A percentile compares a stretch with the other conserved stretches of the same genome.
Conservation (phyloP, 2,329 filamentous ascomycete genomes). For the Berkeleyomyces rouxiae region DNA sequence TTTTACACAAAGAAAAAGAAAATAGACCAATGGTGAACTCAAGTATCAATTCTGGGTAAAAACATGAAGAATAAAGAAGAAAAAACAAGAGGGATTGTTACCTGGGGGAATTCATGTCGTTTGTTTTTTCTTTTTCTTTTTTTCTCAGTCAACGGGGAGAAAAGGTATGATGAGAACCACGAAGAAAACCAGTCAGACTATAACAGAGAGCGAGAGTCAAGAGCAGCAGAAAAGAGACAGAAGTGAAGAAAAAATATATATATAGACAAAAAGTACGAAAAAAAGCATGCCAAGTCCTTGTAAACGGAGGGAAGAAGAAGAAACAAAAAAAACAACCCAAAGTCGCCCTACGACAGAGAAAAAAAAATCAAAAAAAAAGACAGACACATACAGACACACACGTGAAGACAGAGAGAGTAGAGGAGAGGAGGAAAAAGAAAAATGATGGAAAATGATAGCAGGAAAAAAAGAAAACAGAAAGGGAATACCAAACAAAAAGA, state of each 20-base stretch:
- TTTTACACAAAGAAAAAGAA: too few species aligned
- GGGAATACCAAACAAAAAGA: not conserved
- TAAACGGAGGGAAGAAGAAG: not conserved
- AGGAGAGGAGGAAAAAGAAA: not conserved
- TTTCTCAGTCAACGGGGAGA: not conserved
- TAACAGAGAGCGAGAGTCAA: not conserved
- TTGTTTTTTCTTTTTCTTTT: not conserved
- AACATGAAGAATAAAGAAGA: too few species aligned
- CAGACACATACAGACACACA: not conserved
- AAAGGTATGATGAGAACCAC: not conserved
- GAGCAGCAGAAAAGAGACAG: not conserved
- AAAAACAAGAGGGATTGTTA: too few species aligned
- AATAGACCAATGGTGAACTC: too few species aligned
- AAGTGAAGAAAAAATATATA: slow-evolving; percentile 16
- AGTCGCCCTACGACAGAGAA: not conserved
- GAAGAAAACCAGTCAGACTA: not conserved
- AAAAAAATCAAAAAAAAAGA: not conserved
- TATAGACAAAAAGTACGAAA: slow-evolving; percentile 15
- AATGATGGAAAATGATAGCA: not conserved
- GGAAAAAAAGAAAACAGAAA: slow-evolving; percentile 12
- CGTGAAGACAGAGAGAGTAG: not conserved
- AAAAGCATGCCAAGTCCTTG: not conserved
- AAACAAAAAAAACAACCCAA: not conserved
- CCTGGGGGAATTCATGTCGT: not conserved
- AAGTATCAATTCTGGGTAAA: too few species aligned